These are phyloP conservation scores for Prunus fruticosa DNA, from an alignment of 306 rosid genomes.

Conservation along the genomic window DNA sequence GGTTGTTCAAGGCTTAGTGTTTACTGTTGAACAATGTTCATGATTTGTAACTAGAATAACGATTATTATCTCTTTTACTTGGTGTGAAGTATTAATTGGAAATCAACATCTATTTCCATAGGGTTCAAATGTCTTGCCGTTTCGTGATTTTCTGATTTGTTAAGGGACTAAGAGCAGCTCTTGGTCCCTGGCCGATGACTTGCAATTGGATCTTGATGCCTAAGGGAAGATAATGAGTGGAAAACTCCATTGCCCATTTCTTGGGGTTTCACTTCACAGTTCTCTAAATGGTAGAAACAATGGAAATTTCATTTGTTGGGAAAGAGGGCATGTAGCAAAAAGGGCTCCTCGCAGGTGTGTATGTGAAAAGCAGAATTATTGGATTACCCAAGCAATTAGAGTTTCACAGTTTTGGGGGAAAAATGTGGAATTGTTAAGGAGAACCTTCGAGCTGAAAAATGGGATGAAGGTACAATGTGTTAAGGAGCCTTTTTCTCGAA, in stretches of 20 bases:
- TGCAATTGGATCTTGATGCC: constrained; percentile 18
- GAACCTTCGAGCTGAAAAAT: constrained; percentile 37
- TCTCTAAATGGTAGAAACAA: constrained; percentile 37
- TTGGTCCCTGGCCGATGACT: constrained; percentile 52
- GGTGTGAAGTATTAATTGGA: not conserved
- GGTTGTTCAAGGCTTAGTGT: not conserved
- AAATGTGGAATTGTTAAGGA: constrained; percentile 59
- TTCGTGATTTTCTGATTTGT: constrained; percentile 23
- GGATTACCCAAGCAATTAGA: constrained; percentile 49
- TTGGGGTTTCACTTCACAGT: constrained; percentile 47
- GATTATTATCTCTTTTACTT: not conserved
- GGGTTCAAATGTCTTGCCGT: constrained; percentile 24
- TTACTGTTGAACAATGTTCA: not conserved
- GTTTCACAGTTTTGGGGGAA: constrained; percentile 57
- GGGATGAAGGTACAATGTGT: constrained; percentile 57
- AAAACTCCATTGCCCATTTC: constrained; percentile 48
- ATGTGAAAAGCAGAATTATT: constrained; percentile 44
- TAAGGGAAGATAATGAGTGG: constrained; percentile 52
- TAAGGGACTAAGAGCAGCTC: constrained; percentile 57
- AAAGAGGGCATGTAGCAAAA: constrained; percentile 30
- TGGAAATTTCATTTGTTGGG: constrained; percentile 30
- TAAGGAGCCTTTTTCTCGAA: constrained; percentile 48
- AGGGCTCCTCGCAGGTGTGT: constrained; percentile 34
- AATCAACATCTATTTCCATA: not conserved
- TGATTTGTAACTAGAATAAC: not conserved